Conservation (phyloP, 805 yeast species). For the Teunomyces cretensis region DNA sequence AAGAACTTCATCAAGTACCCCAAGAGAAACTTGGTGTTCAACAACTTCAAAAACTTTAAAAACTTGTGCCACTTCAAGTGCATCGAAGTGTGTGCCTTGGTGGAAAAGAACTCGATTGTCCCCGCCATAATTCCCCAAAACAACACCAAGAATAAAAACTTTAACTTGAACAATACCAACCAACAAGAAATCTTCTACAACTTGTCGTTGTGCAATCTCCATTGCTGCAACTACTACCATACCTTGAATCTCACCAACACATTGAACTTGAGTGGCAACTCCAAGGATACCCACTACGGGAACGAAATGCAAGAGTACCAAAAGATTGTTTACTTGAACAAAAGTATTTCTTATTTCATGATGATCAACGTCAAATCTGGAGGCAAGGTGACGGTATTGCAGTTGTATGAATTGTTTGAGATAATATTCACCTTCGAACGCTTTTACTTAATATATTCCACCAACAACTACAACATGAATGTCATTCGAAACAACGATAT, state of each 20-base stretch:
- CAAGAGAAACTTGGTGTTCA: constrained; percentile 14
- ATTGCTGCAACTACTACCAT: constrained; percentile 32
- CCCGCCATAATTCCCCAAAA: constrained; percentile 16
- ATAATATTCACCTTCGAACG: constrained; percentile 29
- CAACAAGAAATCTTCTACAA: constrained; percentile 31
- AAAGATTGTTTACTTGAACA: constrained; percentile 25
- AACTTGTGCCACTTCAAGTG: constrained; percentile 26
- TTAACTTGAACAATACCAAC: constrained; percentile 15
- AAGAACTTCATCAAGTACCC: constrained; percentile 18
- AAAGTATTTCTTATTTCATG: constrained; percentile 32
- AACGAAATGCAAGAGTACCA: constrained; percentile 30
- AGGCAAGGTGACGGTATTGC: constrained; percentile 17
- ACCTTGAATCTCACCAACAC: constrained; percentile 27
- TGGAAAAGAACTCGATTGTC: constrained; percentile 21
- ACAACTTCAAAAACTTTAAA: constrained; percentile 24
- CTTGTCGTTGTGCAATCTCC: constrained; percentile 25
- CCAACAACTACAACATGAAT: constrained; percentile 14
- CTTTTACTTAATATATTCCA: constrained; percentile 13
- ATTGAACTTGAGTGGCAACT: constrained; percentile 11
- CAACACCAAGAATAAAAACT: constrained; percentile 7
- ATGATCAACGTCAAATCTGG: constrained; percentile 26
- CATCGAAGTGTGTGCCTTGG: constrained; percentile 25
- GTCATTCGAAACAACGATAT: constrained; percentile 13
- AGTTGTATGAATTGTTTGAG: constrained; percentile 33
- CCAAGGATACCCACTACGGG: constrained; percentile 15